A percentile compares a stretch with the other conserved stretches of the same genome.
phyloP scores from a whole-genome alignment of 78 protist species.

The Emiliania huxleyi region DNA sequence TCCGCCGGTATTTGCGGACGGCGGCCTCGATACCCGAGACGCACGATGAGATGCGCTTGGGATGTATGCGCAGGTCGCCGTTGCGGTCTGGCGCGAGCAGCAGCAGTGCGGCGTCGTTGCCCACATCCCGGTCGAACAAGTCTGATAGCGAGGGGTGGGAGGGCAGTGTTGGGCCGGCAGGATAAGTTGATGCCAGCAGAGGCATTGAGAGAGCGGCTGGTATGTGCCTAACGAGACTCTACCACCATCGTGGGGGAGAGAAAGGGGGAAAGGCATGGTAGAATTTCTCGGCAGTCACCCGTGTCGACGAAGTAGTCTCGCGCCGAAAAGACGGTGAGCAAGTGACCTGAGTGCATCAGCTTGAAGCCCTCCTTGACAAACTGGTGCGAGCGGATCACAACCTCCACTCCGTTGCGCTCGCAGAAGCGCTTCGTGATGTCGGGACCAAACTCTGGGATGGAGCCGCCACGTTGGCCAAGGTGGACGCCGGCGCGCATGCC shows the following conservation, averaged over 20 bases:
- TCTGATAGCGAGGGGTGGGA: too few species aligned
- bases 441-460: background rate
- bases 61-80: background rate
- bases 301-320: background rate
- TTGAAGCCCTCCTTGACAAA: conserved; percentile 14
- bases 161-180: too few species aligned
- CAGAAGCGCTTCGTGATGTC: background rate
- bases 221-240: too few species aligned
- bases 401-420: background rate
- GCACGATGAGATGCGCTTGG: too few species aligned
- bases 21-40: too few species aligned
- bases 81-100: background rate
- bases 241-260: too few species aligned
- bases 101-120: conserved; percentile 26
- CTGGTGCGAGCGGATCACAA: conserved; percentile 13
- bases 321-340: conserved; percentile 26
- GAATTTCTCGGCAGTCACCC: too few species aligned
- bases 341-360: background rate
- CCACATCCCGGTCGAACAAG: too few species aligned
- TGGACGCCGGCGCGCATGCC: background rate
- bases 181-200: too few species aligned
- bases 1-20: too few species aligned
- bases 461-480: background rate
- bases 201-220: too few species aligned
- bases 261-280: too few species aligned